Evolutionary conservation across 139 green algal species (phyloP), one percentile per base, ranked within the genome.

Genomic region (Picochlorum sp.): DNA sequence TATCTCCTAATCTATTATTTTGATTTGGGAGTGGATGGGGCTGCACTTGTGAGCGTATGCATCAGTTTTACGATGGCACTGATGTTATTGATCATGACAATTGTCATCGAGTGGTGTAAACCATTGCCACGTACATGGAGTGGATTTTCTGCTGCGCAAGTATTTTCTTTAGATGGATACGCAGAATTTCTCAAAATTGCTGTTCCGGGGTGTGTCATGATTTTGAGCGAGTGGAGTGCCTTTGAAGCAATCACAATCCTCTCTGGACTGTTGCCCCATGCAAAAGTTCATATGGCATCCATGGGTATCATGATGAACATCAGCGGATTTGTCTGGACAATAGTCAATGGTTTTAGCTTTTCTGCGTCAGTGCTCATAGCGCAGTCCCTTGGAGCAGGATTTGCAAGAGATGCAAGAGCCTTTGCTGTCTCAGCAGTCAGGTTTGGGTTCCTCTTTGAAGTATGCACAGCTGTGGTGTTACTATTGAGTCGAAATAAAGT

Each of bases 401-500:
- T 21, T 20, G 18, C 56, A 10, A 13, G 16, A 20, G 18, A 54
- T n/a, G 16, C 56, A n/a, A 44, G 18, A 20, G 16, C 56, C 56
- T 44, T n/a, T 44, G 30, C 56, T 10, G 2, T 20, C 16, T 20
- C 18, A 10, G 56, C 56, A 62, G 56, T 46, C 18, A 54, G 56
- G n/a, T 62, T 62, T 46, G 56, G 56, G 13, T 46, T 62, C 16
- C 54, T 62, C 6, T n/a, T 62, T 21, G 56, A 62, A 20, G 56
- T 28, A 13, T 20, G 16, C 18, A 20, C 56, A 8, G n/a, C n/a
- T 20, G 18, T 62, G 30, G 10, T 46, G 32, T 2, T 62, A 20
- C n/a, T 45, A 10, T 62, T 62, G 16, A 14, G 30, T 44, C 56
- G 56, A n/a, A n/a, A 62, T 46, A 21, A 9, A 13, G 18, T 62